Evolutionary conservation across 2,329 filamentous ascomycete species (phyloP), one percentile per base, ranked within the genome.

Genomic region (Paecilomyces niveus): DNA sequence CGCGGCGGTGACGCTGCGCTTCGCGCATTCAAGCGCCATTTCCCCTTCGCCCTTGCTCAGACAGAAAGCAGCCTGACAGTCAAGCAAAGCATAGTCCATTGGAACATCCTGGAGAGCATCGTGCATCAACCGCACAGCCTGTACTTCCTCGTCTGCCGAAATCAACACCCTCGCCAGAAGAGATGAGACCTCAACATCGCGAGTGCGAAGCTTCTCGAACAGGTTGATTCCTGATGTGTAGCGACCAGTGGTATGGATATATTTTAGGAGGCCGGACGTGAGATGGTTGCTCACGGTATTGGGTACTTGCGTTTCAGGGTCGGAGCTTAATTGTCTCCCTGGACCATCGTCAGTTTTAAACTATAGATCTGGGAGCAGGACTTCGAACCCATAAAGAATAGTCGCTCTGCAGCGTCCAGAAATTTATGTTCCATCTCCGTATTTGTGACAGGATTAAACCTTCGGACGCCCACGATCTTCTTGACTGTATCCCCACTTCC

Each of bases 381-480:
- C n/a, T 18, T 22, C 64, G 60, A 67, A 90, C 92, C 93, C 76
- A 89, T 86, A 78, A 97, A 97, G 76, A 99, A 99, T 32, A 99
- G 81, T 68, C 89, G 89, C 76, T 99, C 94, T 10, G 94, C 94
- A 21, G 94, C 91, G 68, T 96, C 89, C 50, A 99, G 80, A 72
- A 99, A 99, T 64, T 90, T 90, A 72, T 99, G 94, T 75, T 99
- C 94, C 61, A 91, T 92, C 74, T 99, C 94, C n/a, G 94, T 97
- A 74, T 90, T 97, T 54, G 92, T 97, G 61, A 99, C 90, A 1
- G 94, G 94, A 71, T 99, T 99, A 82, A 99, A 97, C 62, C 94
- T 85, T 66, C 94, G 85, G 55, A 97, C 92, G n/a, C 93, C 94
- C 71, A 97, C 90, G 60, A 99, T 97, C 78, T 94, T 96, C 74